Conservation (phyloP, 768 basidiomycete species). For the Psilocybe sp. region DNA sequence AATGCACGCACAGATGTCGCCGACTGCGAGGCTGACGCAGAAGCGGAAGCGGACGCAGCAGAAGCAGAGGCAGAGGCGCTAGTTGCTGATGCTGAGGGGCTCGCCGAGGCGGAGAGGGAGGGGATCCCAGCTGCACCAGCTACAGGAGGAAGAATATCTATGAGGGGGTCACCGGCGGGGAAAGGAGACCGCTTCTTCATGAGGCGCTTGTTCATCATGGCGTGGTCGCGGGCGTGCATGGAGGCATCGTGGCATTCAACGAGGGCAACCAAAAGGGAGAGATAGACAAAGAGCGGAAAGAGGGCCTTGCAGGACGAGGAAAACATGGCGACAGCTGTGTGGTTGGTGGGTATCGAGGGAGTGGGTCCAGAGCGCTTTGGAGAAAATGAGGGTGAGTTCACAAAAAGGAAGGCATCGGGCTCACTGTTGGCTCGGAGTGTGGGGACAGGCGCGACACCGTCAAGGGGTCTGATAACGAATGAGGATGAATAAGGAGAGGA, state of each 20-base stretch:
- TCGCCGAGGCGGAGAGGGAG: slow-evolving; percentile 8
- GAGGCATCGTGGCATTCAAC: slow-evolving; percentile 44
- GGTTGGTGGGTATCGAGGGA: slow-evolving; percentile 2
- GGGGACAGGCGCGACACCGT: slow-evolving; percentile 21
- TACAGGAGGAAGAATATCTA: slow-evolving; percentile 17
- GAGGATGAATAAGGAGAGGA: slow-evolving; percentile 7
- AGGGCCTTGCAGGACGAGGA: slow-evolving; percentile 40
- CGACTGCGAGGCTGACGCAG: slow-evolving; percentile 7
- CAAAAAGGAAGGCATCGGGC: neutral
- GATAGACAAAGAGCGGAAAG: slow-evolving; percentile 63
- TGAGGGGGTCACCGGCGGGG: slow-evolving; percentile 14
- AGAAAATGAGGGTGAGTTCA: slow-evolving; percentile 4
- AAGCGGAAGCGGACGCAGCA: slow-evolving; percentile 5
- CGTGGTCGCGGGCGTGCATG: slow-evolving; percentile 52
- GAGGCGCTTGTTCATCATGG: slow-evolving; percentile 50
- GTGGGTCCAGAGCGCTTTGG: slow-evolving; percentile 4
- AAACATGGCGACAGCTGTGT: slow-evolving; percentile 40
- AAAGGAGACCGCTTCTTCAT: slow-evolving; percentile 60
- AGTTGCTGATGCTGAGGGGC: slow-evolving; percentile 7
- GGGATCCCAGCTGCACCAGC: slow-evolving; percentile 32
- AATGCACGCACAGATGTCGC: slow-evolving; percentile 3
- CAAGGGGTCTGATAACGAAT: slow-evolving; percentile 22
- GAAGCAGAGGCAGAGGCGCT: neutral
- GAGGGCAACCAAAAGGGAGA: slow-evolving; percentile 49
- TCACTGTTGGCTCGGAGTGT: neutral